Evolutionary conservation across 2,329 filamentous ascomycete genomes (phyloP), one percentile per base, ranked within the genome.

Genomic region (Cladobotryum mycophilum): DNA sequence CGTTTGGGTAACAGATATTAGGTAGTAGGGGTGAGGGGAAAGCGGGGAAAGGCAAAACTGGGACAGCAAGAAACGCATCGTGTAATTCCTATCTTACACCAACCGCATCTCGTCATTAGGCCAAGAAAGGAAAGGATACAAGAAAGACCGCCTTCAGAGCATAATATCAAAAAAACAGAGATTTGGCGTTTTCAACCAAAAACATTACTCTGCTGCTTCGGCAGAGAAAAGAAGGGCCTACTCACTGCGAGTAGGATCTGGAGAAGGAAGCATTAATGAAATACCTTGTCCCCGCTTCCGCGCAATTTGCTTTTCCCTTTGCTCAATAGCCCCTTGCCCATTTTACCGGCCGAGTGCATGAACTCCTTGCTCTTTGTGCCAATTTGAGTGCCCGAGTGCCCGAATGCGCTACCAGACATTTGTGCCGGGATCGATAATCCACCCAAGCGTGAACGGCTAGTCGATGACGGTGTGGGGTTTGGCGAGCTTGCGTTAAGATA

Each of bases 311-410:
- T 92, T 72, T 88, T 92, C 59, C 91, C 89, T 72, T 95, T 95
- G 58, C 87, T 89, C 67, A 96, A 85, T 56, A 96, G 70, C 47
- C 91, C 92, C 73, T 96, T 96, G 45, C 91, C 90, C 52, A 89
- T 89, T 65, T 89, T 90, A 48, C 89, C 89, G 49, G 91, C 91
- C 18, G 86, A 85, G 57, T 93, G 88, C 64, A 96, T 78, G 25
- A 96, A 73, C 61, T 95, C 90, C 72, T 96, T 96, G 66, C 91
- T 85, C 73, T 91, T 92, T 37, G 84, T 80, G 59, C 89, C 86
- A 65, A 91, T 81, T 62, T 86, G 82, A 56, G 79, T 75, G 54
- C 78, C 70, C 45, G 80, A 80, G 52, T 76, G 72, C 40, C 75
- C 75, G 57, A 81, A 76, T 35, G 72, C 67, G 61, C 71, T 72